phyloP scores from a whole-genome alignment of 2,329 filamentous ascomycete species.

The Aureobasidium sp. region DNA sequence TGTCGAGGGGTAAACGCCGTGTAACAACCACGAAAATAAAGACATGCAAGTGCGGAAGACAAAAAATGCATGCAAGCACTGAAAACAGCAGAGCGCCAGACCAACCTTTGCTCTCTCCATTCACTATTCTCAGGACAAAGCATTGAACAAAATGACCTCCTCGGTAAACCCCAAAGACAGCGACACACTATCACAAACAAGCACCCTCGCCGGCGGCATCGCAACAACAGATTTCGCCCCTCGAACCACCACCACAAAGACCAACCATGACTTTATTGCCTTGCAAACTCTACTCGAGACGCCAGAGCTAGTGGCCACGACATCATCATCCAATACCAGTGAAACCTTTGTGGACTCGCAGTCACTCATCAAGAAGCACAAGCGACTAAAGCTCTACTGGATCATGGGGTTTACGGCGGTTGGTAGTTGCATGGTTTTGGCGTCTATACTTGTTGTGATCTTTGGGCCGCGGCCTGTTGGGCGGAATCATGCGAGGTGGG shows the following conservation, averaged over 20 bases:
- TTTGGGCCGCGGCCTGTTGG: neutral
- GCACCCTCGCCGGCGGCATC: neutral
- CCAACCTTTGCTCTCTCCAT: neutral
- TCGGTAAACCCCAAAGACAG: neutral
- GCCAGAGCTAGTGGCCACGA: neutral
- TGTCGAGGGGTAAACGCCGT: neutral
- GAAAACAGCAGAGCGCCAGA: neutral
- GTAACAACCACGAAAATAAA: slow-evolving; percentile 4
- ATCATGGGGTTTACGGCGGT: neutral
- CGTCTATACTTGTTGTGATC: neutral
- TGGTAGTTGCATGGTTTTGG: neutral
- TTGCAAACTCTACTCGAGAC: neutral
- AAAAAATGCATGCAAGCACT: neutral
- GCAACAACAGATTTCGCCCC: neutral
- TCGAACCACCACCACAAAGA: neutral
- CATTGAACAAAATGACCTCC: neutral
- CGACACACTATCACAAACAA: neutral
- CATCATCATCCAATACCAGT: neutral
- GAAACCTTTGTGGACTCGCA: neutral
- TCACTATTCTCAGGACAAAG: neutral
- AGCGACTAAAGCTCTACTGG: neutral
- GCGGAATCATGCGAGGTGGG: neutral
- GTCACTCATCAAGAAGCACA: neutral
- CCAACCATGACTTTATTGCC: neutral
- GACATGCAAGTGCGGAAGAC: neutral